These are phyloP conservation scores for Trypanosoma scelopori DNA, from an alignment of 208 protist species.

Conservation along the genomic window DNA sequence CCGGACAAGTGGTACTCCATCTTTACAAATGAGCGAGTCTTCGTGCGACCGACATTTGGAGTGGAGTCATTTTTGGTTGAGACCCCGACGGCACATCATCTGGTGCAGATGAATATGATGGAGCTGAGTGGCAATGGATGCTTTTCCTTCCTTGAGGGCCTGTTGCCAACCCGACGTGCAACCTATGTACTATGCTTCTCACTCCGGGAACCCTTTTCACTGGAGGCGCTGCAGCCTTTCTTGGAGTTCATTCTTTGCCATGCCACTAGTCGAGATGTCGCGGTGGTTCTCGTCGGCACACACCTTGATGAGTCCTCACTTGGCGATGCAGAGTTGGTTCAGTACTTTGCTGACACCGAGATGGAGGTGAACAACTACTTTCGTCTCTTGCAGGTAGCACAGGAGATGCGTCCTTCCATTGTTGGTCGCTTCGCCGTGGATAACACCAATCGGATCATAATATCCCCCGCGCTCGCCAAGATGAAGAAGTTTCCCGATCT, in stretches of 20 bases:
- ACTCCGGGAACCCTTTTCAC: constrained; percentile 31
- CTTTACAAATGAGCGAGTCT: constrained; percentile 30
- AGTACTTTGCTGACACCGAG: constrained; percentile 53
- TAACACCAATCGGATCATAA: constrained; percentile 54
- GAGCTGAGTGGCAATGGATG: constrained; percentile 68
- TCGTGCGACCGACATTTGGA: constrained; percentile 30
- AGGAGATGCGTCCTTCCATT: constrained; percentile 62
- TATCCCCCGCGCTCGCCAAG: constrained; percentile 39
- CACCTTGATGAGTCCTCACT: constrained; percentile 31
- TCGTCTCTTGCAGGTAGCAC: constrained; percentile 57
- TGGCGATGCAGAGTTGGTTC: constrained; percentile 14
- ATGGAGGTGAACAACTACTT: constrained; percentile 66
- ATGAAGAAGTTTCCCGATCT: constrained; percentile 62
- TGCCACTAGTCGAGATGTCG: constrained; percentile 30
- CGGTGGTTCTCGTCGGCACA: constrained; percentile 41
- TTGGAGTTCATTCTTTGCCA: constrained; percentile 77
- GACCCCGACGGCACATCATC: constrained; percentile 8
- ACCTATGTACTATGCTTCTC: constrained; percentile 81
- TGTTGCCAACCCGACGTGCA: constrained; percentile 61
- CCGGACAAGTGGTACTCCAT: constrained; percentile 47
- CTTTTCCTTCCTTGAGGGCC: constrained; percentile 63
- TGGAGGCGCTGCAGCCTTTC: constrained; percentile 44
- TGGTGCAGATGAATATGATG: constrained; percentile 47
- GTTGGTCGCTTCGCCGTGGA: constrained; percentile 69
- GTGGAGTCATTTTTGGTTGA: constrained; percentile 18